phyloP scores from a whole-genome alignment of 805 yeast genomes.

The Candida sphagnicola region DNA sequence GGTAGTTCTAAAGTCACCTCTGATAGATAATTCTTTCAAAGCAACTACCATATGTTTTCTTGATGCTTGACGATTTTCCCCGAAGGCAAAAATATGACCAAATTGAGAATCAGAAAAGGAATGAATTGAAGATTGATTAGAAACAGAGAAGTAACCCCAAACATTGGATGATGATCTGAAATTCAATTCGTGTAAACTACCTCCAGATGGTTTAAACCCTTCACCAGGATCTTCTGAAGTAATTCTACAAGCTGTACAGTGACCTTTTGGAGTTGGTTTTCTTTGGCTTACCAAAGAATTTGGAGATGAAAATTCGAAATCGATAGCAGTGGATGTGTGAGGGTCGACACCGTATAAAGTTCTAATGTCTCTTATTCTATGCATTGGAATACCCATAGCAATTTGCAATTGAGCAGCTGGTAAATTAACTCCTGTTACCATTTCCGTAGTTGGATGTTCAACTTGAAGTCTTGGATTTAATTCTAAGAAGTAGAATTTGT shows the following conservation, averaged over 20 bases:
- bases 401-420: slow-evolving; percentile 98
- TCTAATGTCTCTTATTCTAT: slow-evolving; percentile 90
- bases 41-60: slow-evolving; percentile 99
- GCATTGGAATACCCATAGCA: slow-evolving; percentile 99
- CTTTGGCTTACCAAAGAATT: slow-evolving; percentile 76
- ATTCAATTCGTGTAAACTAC: slow-evolving; percentile 92
- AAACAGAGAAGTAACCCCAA: slow-evolving; percentile 99
- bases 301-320: slow-evolving; percentile 79
- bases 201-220: slow-evolving; percentile 98
- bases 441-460: slow-evolving; percentile 99
- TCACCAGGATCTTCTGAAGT: slow-evolving; percentile 99
- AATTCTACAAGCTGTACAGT: slow-evolving; percentile 98
- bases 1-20: slow-evolving; percentile 98
- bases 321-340: slow-evolving; percentile 83
- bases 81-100: slow-evolving; percentile 98
- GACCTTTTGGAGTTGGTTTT: slow-evolving; percentile 95
- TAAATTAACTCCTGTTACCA: slow-evolving; percentile 97
- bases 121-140: slow-evolving; percentile 94
- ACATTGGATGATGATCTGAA: slow-evolving; percentile 97
- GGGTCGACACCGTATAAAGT: slow-evolving; percentile 94
- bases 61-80: slow-evolving; percentile 96
- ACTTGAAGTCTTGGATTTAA: slow-evolving; percentile 98
- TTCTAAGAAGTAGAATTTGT: slow-evolving; percentile 93
- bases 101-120: slow-evolving; percentile 98
- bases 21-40: slow-evolving; percentile 87